Conservation (phyloP, 306 rosid species). For the Medicago lupulina region DNA sequence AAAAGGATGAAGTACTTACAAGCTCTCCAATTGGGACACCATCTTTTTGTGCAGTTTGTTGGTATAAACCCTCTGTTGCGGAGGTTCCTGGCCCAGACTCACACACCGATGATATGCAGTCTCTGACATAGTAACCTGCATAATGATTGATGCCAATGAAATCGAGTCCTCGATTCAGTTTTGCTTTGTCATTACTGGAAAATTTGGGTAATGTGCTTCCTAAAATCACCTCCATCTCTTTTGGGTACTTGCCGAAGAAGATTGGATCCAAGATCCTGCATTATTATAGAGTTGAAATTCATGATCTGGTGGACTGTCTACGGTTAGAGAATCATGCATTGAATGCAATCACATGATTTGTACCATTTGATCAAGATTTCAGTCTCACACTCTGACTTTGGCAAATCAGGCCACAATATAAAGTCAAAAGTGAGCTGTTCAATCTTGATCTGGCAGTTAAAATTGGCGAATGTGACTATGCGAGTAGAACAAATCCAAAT, state of each 20-base stretch:
- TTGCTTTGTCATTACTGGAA: slow-evolving; percentile 49
- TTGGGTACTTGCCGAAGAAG: slow-evolving; percentile 66
- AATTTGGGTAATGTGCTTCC: slow-evolving; percentile 58
- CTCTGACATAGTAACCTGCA: slow-evolving; percentile 59
- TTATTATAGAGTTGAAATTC: not conserved
- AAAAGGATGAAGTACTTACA: slow-evolving; percentile 44
- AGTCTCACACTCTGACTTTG: not conserved
- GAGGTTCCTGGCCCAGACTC: slow-evolving; percentile 56
- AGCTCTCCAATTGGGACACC: slow-evolving; percentile 65
- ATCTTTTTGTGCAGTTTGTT: slow-evolving; percentile 44
- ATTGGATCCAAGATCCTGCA: slow-evolving; percentile 75
- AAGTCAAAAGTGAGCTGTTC: not conserved
- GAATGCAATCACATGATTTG: not conserved
- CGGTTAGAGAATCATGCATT: not conserved
- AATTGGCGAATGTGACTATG: not conserved
- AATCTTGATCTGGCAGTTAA: not conserved
- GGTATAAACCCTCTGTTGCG: slow-evolving; percentile 60
- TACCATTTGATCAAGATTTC: not conserved
- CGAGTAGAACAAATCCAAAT: not conserved
- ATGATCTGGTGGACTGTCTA: not conserved
- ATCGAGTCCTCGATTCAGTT: slow-evolving; percentile 58
- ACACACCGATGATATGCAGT: slow-evolving; percentile 65
- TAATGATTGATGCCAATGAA: slow-evolving; percentile 84
- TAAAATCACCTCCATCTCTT: slow-evolving; percentile 60
- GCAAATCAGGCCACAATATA: not conserved